phyloP scores from a whole-genome alignment of 2,329 filamentous ascomycete genomes.

The Botrytis pseudocinerea region DNA sequence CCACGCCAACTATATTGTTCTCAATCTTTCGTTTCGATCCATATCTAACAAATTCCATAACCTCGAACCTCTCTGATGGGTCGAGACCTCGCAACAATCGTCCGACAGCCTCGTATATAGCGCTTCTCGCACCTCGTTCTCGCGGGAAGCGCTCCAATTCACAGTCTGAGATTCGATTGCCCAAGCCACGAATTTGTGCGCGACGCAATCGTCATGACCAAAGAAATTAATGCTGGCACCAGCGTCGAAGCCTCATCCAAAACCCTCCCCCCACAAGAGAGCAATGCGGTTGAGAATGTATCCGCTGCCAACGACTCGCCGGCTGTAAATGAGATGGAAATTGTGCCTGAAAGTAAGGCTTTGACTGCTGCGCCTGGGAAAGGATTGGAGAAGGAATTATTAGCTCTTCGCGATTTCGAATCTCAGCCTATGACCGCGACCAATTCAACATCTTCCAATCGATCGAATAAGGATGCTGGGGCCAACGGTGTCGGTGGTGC shows the following conservation, averaged over 20 bases:
- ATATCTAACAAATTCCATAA: background rate
- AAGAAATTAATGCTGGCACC: constrained; percentile 35
- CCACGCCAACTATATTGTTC: background rate
- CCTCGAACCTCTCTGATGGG: constrained; percentile 37
- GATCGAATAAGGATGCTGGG: constrained; percentile 50
- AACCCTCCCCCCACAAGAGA: constrained; percentile 28
- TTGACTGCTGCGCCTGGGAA: constrained; percentile 26
- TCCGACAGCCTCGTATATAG: constrained; percentile 39
- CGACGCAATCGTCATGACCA: constrained; percentile 35
- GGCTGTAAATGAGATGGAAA: constrained; percentile 24
- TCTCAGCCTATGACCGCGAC: constrained; percentile 53
- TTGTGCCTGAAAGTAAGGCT: constrained; percentile 16
- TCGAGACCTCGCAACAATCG: constrained; percentile 32
- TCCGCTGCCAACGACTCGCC: constrained; percentile 25
- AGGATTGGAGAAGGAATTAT: constrained; percentile 25
- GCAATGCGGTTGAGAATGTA: constrained; percentile 26
- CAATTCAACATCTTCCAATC: constrained; percentile 48
- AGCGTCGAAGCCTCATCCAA: constrained; percentile 33
- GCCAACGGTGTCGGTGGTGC: constrained; percentile 26
- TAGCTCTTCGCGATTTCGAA: constrained; percentile 32
- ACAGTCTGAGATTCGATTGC: constrained; percentile 17
- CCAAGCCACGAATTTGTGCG: constrained; percentile 15
- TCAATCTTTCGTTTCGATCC: background rate
- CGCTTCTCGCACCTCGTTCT: constrained; percentile 39
- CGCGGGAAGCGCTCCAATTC: constrained; percentile 40